Base-by-base conservation (phyloP, 2,329 filamentous ascomycete genomes). In the Cytospora mali region DNA sequence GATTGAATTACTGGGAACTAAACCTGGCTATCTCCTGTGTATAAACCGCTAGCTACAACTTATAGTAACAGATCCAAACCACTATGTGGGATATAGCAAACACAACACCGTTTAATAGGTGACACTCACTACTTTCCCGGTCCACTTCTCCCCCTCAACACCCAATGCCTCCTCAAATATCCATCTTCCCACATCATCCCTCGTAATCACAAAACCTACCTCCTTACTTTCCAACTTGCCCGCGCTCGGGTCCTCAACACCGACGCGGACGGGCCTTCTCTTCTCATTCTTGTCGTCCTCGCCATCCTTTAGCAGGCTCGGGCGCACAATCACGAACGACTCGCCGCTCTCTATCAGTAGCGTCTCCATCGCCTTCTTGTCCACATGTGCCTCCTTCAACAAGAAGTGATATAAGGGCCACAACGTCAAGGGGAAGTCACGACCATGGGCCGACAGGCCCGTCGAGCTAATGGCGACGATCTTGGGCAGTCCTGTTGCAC, bases 121-220 rank as follows among this genome's bases (percentile, higher is more conserved):
- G 29, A 80, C 68, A 1, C 68, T 72, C 0, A 69, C 73, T 58
- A 75, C 72, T 71, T 77, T 81, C 25, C 72, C 68, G 21, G 68
- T 16, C 49, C 75, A 80, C 39, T 64, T 68, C 3, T 51, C 49
- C 1, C 66, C 66, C 28, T 60, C 67, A 16, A 62, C 61, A 29
- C 69, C 11, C 4, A 81, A 46, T 28, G 77, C 49, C 18, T 79
- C 76, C 55, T 79, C 70, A 27, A 75, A 79, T 10, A 82, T 72
- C 79, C 81, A 84, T 61, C 68, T 71, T 0, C 81, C 81, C 3
- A 78, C 74, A 63, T 83, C 81, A 63, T 79, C 77, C 39, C 80
- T 69, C 9, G 74, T 76, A 53, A 84, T 81, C 1, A 72, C 75
- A 60, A 82, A 83, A 5, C 82, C 82, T 4, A 81, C 68, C 3